Percentiles rank a stretch among this genome's conserved stretches.
Evolutionary conservation across 176 grass and related monocot species (phyloP).

Genomic region (Saccharum spontaneum): DNA sequence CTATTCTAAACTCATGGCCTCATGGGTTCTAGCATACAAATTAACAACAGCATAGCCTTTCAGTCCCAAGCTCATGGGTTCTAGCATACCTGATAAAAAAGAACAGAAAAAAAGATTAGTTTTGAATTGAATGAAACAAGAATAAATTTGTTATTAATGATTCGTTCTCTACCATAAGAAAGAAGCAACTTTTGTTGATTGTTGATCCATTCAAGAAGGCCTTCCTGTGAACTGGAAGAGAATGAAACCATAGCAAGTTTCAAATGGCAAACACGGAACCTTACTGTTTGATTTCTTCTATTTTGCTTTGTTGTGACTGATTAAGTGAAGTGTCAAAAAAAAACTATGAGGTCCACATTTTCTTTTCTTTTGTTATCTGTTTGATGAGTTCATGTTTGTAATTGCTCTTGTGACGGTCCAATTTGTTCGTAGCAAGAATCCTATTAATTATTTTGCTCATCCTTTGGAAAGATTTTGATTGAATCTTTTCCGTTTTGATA

Average conservation of each 20-base stretch:
- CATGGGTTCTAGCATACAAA: constrained; percentile 20
- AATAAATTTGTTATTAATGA: not conserved
- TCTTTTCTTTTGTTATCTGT: not conserved
- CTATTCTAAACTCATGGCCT: constrained; percentile 11
- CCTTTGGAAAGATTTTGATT: not conserved
- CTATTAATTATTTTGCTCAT: constrained; percentile 6
- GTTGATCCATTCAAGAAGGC: constrained; percentile 9
- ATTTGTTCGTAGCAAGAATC: not conserved
- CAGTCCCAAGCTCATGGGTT: not conserved
- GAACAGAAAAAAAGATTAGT: not conserved
- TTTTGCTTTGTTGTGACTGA: not conserved
- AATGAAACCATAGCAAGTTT: constrained; percentile 14
- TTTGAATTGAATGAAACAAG: constrained; percentile 18
- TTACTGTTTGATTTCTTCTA: constrained; percentile 27
- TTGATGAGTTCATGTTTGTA: not conserved
- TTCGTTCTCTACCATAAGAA: constrained; percentile 6
- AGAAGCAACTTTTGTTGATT: not conserved
- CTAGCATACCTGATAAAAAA: constrained; percentile 14
- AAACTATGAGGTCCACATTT: not conserved
- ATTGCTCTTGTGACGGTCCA: not conserved
- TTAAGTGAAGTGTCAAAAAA: not conserved
- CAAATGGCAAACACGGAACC: constrained; percentile 11
- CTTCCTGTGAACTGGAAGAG: constrained; percentile 26
- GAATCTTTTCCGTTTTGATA: not conserved
- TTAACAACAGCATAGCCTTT: too few relatives aligned